Evolutionary conservation across 2,329 filamentous ascomycete species (phyloP), one percentile per base, ranked within the genome.

Genomic region (Fusarium armeniacum): DNA sequence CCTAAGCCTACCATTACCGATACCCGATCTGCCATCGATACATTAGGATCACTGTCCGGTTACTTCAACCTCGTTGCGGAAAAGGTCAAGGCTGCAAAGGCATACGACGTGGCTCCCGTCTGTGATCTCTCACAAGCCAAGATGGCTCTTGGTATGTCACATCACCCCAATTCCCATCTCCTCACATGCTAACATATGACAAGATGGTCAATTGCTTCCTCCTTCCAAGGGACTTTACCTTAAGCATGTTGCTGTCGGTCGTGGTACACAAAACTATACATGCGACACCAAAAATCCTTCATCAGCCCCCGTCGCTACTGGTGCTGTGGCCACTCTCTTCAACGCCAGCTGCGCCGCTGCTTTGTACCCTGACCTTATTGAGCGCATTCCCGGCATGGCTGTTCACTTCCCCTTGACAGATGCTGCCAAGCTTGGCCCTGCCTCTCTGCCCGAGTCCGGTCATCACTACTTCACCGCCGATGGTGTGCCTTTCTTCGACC

Each of bases 211-310:
- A 18, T 85, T 97, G 9, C 89, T 91, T 16, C 69, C 83, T 10
- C 88, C 89, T 16, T 81, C 87, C 1, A 71, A 82, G 9, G 91
- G 90, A 58, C 83, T 93, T 32, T 82, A 77, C 5, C 84, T 97
- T 52, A 86, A 88, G 76, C 93, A 97, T 80, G 91, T 98, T 57
- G 93, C 91, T 76, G 84, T 98, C 67, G 95, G 95, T 75, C 90
- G 93, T 45, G 95, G 95, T 64, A 96, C 92, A 10, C 90, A 98
- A 82, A 98, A 98, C 86, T 98, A 98, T 84, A 97, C 93, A 53
- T 98, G 95, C 84, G 83, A 87, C 62, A 82, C 85, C 56, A 81
- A 81, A 67, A 87, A 91, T 72, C 77, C 87, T 3, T 86, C 86
- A 5, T 86, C 88, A 1, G 81, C 81, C 0, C 94, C 95, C 16